Base-by-base conservation (phyloP, 106 monocot genomes). In the Dendrobium chrysotoxum region DNA sequence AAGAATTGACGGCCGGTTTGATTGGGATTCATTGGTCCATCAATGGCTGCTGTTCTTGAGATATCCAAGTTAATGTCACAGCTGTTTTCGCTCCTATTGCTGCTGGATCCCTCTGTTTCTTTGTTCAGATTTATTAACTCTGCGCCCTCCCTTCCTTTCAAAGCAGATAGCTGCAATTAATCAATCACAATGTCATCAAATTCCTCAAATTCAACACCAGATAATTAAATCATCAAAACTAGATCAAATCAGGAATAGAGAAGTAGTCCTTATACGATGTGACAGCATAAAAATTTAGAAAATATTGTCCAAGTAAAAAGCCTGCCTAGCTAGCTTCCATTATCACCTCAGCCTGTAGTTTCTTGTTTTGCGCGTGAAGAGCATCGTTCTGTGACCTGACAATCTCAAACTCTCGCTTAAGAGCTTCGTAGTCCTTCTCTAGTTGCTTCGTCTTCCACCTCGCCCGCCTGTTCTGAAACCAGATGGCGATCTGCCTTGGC, bases 361-460 rank as follows among this genome's bases (percentile, higher is more conserved):
- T 87, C 72, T 83, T 85, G 80, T 90, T 87, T 17, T 87, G 85
- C 17, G 78, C 44, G 15, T 70, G 80, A 28, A 90, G 83, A 41
- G 81, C 65, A 6, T 85, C 87, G 58, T 87, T 87, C 73, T 90
- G 83, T 0, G 81, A 75, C 28, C 77, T 85, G 28, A 79, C 17
- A 30, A 50, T 58, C 28, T 90, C 87, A 28, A 81, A 83, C 46
- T 83, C 80, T 18, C 78, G n/a, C 81, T 83, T 87, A 45, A 90
- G 85, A 1, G 70, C 39, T 7, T 90, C 87, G 55, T 79, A 90
- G 61, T 90, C 90, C 83, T 83, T 90, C 83, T 90, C 90, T 45
- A 90, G 71, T 47, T 90, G 87, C 85, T 90, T 90, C 1, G 90
- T 90, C 87, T 90, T 90, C 90, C 87, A 90, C 79, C 90, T 50